Percentiles rank a stretch among this genome's conserved stretches.
Conservation (phyloP, 1,139 yeast genomes). For the Debaryomyces fabryi region DNA sequence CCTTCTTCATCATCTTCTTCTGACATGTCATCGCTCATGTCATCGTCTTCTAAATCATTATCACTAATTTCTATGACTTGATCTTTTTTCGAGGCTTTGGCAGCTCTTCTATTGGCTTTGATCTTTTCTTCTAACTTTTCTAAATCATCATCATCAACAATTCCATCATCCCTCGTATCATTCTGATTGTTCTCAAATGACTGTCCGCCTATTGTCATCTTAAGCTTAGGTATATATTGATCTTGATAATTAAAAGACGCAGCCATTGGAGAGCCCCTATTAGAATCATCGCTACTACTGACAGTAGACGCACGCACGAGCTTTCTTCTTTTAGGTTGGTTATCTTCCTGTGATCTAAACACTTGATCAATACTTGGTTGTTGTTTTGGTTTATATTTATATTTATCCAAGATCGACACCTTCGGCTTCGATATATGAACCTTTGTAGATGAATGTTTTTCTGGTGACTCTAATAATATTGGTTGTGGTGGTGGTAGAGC, state of each 20-base stretch:
- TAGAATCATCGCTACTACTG: conserved; percentile 11
- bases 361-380: conserved; percentile 29
- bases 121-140: conserved; percentile 44
- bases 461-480: conserved; percentile 13
- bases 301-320: conserved; percentile 38
- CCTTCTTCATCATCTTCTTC: conserved; percentile 43
- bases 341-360: conserved; percentile 18
- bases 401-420: conserved; percentile 56
- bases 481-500: conserved; percentile 18
- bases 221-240: conserved; percentile 12
- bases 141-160: conserved; percentile 38
- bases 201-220: conserved; percentile 15
- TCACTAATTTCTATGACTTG: conserved; percentile 39
- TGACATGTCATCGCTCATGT: conserved; percentile 41
- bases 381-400: conserved; percentile 35
- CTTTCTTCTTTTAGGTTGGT: conserved; percentile 33
- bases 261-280: conserved; percentile 8
- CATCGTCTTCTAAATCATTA: conserved; percentile 46
- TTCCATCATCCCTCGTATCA: conserved; percentile 12
- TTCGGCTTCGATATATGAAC: conserved; percentile 58
- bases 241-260: conserved; percentile 17
- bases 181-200: conserved; percentile 4
- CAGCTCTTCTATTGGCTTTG: conserved; percentile 32
- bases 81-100: conserved; percentile 18
- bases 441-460: conserved; percentile 47